These are phyloP conservation scores for Saccharum hybrid DNA, from an alignment of 202 grass and related monocot genomes.

Conservation along the genomic window DNA sequence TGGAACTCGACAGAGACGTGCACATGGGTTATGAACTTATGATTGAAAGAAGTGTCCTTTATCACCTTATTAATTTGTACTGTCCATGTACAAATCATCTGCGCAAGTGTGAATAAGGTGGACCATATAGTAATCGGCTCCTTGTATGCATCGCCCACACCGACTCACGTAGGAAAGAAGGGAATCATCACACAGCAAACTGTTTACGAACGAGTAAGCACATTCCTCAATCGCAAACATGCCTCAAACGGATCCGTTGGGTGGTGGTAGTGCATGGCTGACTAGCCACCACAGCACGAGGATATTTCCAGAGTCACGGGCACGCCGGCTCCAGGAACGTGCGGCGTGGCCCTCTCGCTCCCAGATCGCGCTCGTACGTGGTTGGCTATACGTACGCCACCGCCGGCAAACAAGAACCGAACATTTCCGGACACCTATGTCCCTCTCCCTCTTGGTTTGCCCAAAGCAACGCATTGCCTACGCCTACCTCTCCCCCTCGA, in stretches of 20 bases:
- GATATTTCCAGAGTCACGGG: neutral
- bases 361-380: neutral
- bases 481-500: neutral
- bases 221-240: neutral
- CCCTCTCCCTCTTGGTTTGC: neutral
- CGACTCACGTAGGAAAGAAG: neutral
- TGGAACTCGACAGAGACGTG: neutral
- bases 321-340: neutral
- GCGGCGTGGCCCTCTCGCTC: no score
- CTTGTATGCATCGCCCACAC: neutral
- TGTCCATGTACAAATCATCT: no score
- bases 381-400: neutral
- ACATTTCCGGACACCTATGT: no score
- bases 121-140: neutral
- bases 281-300: neutral
- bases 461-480: neutral
- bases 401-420: neutral
- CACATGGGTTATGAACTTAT: neutral
- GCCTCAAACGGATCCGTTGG: neutral
- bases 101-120: neutral
- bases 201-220: neutral
- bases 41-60: neutral
- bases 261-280: neutral
- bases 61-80: neutral
- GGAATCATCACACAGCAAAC: neutral